A percentile compares a stretch with the other conserved stretches of the same genome.
phyloP scores from a whole-genome alignment of 305 asterid species.

The Fraxinus floribunda region DNA sequence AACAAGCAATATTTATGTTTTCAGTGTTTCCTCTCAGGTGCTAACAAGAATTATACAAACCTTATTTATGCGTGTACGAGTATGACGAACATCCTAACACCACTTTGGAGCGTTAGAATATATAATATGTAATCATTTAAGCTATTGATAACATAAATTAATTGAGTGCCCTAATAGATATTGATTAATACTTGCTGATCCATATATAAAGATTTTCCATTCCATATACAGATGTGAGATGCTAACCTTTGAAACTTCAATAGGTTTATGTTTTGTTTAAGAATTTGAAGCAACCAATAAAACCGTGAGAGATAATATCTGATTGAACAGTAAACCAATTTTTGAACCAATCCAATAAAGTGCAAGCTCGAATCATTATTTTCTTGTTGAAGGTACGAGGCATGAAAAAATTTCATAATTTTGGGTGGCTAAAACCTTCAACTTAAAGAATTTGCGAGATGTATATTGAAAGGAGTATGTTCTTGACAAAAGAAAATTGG shows the following conservation, averaged over 20 bases:
- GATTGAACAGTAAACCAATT: background rate
- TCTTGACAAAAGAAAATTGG: background rate
- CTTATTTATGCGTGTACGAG: background rate
- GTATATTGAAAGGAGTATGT: background rate
- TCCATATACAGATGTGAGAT: background rate
- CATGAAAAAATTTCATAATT: background rate
- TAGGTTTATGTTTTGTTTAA: background rate
- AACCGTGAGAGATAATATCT: background rate
- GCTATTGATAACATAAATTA: background rate
- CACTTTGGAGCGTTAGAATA: background rate
- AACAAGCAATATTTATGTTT: background rate
- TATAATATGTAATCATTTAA: background rate
- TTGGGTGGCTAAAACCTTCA: background rate
- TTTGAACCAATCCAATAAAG: background rate
- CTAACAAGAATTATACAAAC: background rate
- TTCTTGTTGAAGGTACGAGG: background rate
- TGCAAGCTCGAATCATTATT: background rate
- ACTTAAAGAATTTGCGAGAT: background rate
- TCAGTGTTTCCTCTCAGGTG: background rate
- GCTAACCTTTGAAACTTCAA: background rate
- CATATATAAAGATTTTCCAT: background rate
- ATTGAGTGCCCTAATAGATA: background rate
- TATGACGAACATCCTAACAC: background rate
- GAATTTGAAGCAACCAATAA: background rate
- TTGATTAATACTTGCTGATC: background rate